phyloP scores from a whole-genome alignment of 495 filamentous ascomycete genomes.

The Podospora sp. region DNA sequence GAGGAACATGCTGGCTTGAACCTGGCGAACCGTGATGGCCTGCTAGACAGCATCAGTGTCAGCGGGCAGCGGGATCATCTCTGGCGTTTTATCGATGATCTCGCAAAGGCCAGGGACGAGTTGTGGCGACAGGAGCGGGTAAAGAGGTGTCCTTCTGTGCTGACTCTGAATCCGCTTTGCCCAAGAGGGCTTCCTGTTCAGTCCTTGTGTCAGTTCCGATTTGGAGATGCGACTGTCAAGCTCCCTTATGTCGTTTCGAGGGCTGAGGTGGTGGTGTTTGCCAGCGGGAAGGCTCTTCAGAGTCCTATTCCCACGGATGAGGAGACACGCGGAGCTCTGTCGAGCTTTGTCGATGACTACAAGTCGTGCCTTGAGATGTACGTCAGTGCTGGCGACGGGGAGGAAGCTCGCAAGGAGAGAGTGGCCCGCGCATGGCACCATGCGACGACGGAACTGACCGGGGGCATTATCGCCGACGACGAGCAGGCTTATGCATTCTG shows the following conservation, averaged over 20 bases:
- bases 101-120: slow-evolving; percentile 27
- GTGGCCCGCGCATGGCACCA: slow-evolving; percentile 23
- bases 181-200: slow-evolving; percentile 32
- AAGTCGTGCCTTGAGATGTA: slow-evolving; percentile 24
- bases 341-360: slow-evolving; percentile 28
- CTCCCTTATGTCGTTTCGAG: slow-evolving; percentile 26
- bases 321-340: slow-evolving; percentile 20
- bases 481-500: slow-evolving; percentile 27
- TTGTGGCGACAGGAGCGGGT: slow-evolving; percentile 27
- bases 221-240: neutral
- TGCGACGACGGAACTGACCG: slow-evolving; percentile 20
- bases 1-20: slow-evolving; percentile 1
- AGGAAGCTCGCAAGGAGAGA: slow-evolving; percentile 8
- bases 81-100: slow-evolving; percentile 27
- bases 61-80: slow-evolving; percentile 1
- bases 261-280: slow-evolving; percentile 27
- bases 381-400: slow-evolving; percentile 8
- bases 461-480: neutral
- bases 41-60: neutral
- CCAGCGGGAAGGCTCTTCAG: slow-evolving; percentile 8
- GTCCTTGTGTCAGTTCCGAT: slow-evolving; percentile 1
- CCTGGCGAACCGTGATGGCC: neutral
- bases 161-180: slow-evolving; percentile 21
- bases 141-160: slow-evolving; percentile 8
- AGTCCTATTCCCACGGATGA: slow-evolving; percentile 17